Evolutionary conservation across 805 yeast species (phyloP).

Genomic region (Diddensiella transvaalensis): DNA sequence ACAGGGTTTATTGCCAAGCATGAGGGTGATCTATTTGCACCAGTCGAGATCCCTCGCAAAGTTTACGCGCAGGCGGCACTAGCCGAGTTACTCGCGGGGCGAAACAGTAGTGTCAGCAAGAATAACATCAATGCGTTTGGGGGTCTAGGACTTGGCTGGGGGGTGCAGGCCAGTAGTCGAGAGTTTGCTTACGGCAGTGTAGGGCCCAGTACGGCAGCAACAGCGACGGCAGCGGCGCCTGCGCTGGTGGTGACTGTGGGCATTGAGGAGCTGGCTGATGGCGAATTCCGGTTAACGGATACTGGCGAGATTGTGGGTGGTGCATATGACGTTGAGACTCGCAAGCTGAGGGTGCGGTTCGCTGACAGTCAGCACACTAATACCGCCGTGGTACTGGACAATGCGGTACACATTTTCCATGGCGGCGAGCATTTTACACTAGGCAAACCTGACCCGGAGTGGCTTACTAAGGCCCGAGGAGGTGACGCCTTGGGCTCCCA

Average conservation of each 20-base stretch:
- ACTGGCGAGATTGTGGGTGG: conserved; percentile 13
- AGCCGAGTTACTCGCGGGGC: conserved; percentile 19
- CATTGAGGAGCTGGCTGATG: conserved; percentile 16
- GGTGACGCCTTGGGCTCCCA: conserved; percentile 14
- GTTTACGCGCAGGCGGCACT: conserved; percentile 32
- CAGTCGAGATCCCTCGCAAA: conserved; percentile 17
- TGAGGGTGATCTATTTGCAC: conserved; percentile 20
- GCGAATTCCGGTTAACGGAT: conserved; percentile 3
- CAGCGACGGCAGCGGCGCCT: conserved; percentile 1
- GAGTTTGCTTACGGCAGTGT: conserved; percentile 1
- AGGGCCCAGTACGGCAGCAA: too few species aligned
- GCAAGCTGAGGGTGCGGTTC: conserved; percentile 22
- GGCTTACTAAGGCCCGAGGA: conserved; percentile 30
- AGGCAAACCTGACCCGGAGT: conserved; percentile 26
- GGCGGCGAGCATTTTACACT: conserved; percentile 28
- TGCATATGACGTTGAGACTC: conserved; percentile 7
- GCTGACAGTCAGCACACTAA: conserved; percentile 23
- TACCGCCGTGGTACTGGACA: conserved; percentile 21
- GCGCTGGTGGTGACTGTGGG: conserved; percentile 15
- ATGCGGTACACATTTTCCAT: conserved; percentile 29
- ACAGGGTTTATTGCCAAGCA: conserved; percentile 33
- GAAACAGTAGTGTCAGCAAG: conserved; percentile 4
- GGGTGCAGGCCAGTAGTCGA: neutral
- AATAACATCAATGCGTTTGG: neutral
- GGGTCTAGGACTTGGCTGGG: neutral